phyloP scores from a whole-genome alignment of 2,329 filamentous ascomycete genomes.

The Aspergillus aculeatus region DNA sequence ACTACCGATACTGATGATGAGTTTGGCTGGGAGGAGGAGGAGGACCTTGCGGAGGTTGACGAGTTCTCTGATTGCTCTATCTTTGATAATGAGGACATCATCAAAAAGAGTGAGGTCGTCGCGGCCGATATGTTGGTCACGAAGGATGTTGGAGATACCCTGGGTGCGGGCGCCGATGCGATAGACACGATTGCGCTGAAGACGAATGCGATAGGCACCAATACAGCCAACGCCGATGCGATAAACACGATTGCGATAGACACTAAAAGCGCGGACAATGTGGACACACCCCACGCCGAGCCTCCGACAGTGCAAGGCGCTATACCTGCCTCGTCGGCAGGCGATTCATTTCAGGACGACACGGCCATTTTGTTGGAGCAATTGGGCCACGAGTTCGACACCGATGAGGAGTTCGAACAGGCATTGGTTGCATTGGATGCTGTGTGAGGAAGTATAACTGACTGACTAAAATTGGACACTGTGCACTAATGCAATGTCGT shows the following conservation, averaged over 20 bases:
- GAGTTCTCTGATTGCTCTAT: constrained; percentile 37
- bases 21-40: not conserved
- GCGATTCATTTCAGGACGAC: constrained; percentile 36
- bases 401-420: constrained; percentile 21
- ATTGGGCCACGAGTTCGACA: constrained; percentile 21
- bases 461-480: not conserved
- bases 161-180: not conserved
- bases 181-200: not conserved
- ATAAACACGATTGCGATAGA: not conserved
- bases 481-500: not conserved
- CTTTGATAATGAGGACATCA: constrained; percentile 31
- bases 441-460: constrained; percentile 11
- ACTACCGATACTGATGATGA: not conserved
- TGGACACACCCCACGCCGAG: not conserved
- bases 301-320: not conserved
- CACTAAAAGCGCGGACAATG: not conserved
- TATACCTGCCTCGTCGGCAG: constrained; percentile 12
- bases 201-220: not conserved
- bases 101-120: constrained; percentile 24
- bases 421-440: constrained; percentile 19
- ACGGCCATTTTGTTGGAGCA: constrained; percentile 32
- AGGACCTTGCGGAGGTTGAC: constrained; percentile 25
- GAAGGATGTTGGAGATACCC: no score
- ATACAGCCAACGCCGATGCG: not conserved
- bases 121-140: not conserved